Evolutionary conservation across 768 basidiomycete genomes (phyloP).

Genomic region (Mycena chlorophos): DNA sequence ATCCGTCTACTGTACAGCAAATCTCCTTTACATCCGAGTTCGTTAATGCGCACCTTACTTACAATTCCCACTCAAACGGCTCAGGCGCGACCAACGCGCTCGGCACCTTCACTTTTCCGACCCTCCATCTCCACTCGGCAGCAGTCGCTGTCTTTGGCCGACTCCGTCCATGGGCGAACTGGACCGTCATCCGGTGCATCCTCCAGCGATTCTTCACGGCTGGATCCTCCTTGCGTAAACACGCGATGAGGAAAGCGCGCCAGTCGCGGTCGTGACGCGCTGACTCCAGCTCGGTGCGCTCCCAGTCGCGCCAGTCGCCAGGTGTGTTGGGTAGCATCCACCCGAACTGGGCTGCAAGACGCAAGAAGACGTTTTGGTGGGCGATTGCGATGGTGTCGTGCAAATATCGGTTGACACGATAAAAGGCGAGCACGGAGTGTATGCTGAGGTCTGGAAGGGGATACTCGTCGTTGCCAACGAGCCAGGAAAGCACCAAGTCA

Average conservation of each 20-base stretch:
- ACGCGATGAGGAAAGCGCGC: slow-evolving; percentile 14
- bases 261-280: slow-evolving; percentile 14
- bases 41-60: no score
- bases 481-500: slow-evolving; percentile 1
- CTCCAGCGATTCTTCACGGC: slow-evolving; percentile 19
- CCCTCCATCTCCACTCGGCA: slow-evolving; percentile 11
- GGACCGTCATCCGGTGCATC: slow-evolving; percentile 20
- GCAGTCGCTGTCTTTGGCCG: background rate
- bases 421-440: slow-evolving; percentile 12
- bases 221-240: slow-evolving; percentile 18
- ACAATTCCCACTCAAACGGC: slow-evolving; percentile 6
- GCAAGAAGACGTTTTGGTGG: slow-evolving; percentile 17
- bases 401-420: slow-evolving; percentile 12
- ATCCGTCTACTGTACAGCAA: no score
- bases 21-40: background rate
- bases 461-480: background rate
- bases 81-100: slow-evolving; percentile 5
- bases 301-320: slow-evolving; percentile 14
- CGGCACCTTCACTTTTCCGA: slow-evolving; percentile 3
- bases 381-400: slow-evolving; percentile 1
- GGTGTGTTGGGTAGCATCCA: slow-evolving; percentile 20
- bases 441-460: slow-evolving; percentile 13
- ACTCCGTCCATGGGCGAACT: slow-evolving; percentile 12
- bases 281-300: slow-evolving; percentile 1
- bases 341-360: slow-evolving; percentile 14